These are phyloP conservation scores for Apiospora malaysiana DNA, from an alignment of 2,329 filamentous ascomycete species.

Conservation along the genomic window DNA sequence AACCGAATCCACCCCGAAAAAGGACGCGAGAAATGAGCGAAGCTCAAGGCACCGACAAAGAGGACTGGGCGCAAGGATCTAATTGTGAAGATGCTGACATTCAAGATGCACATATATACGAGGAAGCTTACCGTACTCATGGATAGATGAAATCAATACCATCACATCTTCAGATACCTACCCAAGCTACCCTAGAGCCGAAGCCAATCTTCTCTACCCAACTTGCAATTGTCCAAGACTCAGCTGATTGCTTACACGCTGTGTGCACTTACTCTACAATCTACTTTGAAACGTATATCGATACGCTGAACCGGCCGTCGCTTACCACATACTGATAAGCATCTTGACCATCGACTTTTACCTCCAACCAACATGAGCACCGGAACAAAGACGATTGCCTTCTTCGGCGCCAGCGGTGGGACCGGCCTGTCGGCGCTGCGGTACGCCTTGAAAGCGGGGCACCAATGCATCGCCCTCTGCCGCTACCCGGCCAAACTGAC, in stretches of 20 bases:
- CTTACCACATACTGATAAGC: no score
- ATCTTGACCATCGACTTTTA: no score
- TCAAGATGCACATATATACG: not conserved
- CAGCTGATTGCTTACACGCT: not conserved
- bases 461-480: conserved; percentile 55
- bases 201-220: not conserved
- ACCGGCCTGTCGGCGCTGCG: conserved; percentile 54
- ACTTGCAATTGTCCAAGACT: not conserved
- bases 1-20: not conserved
- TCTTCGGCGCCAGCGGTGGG: conserved; percentile 60
- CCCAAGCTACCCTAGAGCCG: not conserved
- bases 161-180: not conserved
- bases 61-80: not conserved
- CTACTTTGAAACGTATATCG: not conserved
- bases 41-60: not conserved
- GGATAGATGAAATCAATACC: not conserved
- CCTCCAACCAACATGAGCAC: not conserved
- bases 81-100: not conserved
- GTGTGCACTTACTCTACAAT: not conserved
- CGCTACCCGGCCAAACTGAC: conserved; percentile 57
- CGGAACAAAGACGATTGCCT: conserved; percentile 49
- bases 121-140: not conserved
- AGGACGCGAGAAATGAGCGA: conserved; percentile 9
- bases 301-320: not conserved
- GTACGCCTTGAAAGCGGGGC: conserved; percentile 50